These are phyloP conservation scores for Russula ochroleuca DNA, from an alignment of 768 basidiomycete genomes.

Conservation along the genomic window DNA sequence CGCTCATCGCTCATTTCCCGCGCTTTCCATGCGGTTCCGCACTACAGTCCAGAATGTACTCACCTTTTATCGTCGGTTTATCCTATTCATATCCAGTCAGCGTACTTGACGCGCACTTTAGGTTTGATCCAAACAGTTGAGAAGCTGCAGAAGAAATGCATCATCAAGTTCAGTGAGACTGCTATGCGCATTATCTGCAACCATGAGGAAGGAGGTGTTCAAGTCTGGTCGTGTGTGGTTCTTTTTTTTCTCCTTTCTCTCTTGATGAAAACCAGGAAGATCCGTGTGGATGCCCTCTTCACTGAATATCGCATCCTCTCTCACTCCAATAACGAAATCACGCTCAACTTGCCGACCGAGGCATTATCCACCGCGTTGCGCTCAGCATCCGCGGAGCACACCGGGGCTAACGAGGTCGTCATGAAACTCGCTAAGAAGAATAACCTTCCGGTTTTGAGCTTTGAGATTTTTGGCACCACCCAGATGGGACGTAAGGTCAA, in stretches of 20 bases:
- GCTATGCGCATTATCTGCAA: conserved; percentile 84
- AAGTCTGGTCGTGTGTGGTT: conserved; percentile 70
- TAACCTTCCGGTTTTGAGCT: conserved; percentile 69
- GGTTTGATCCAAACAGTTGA: conserved; percentile 79
- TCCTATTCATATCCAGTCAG: background rate
- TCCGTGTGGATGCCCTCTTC: conserved; percentile 66
- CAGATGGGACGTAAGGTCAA: conserved; percentile 59
- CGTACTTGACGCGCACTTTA: conserved; percentile 30
- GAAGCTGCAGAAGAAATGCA: conserved; percentile 79
- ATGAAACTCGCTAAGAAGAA: conserved; percentile 88
- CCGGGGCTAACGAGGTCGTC: conserved; percentile 54
- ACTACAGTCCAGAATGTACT: conserved; percentile 23
- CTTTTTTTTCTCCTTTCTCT: conserved; percentile 31
- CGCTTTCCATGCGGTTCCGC: conserved; percentile 29
- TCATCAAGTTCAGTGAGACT: conserved; percentile 70
- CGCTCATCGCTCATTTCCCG: no score
- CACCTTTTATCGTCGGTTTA: conserved; percentile 25
- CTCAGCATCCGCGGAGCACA: conserved; percentile 38
- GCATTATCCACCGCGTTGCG: conserved; percentile 71
- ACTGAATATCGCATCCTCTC: conserved; percentile 81
- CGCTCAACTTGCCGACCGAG: conserved; percentile 65
- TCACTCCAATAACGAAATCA: conserved; percentile 78
- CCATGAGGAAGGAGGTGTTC: conserved; percentile 76
- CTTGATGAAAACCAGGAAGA: conserved; percentile 40
- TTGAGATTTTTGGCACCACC: conserved; percentile 66